phyloP scores from a whole-genome alignment of 495 filamentous ascomycete genomes.

The Jackrogersella multiformis region DNA sequence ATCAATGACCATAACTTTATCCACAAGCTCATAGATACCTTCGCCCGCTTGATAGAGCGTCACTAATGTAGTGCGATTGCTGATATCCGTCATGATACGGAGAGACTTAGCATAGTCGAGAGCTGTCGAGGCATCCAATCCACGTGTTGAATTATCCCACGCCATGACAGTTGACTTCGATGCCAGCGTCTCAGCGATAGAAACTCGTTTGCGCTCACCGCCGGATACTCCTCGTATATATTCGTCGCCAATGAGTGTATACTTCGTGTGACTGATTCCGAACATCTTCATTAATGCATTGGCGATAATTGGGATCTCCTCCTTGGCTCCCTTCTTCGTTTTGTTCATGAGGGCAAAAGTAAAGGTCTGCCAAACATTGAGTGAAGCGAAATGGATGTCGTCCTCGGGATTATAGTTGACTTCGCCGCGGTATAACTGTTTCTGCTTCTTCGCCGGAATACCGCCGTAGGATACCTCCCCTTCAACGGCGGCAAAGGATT shows the following conservation, averaged over 20 bases:
- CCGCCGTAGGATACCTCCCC: conserved; percentile 82
- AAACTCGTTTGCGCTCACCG: conserved; percentile 67
- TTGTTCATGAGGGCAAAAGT: conserved; percentile 86
- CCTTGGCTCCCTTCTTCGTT: conserved; percentile 75
- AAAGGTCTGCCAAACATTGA: conserved; percentile 83
- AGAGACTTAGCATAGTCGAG: conserved; percentile 81
- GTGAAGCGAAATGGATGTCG: conserved; percentile 77
- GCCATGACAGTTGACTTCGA: conserved; percentile 61
- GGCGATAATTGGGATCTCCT: conserved; percentile 73
- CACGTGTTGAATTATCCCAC: conserved; percentile 81
- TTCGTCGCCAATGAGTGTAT: conserved; percentile 87
- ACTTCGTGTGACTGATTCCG: conserved; percentile 80
- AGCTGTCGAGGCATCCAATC: conserved; percentile 80
- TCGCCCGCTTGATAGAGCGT: conserved; percentile 88
- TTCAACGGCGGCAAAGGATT: conserved; percentile 69
- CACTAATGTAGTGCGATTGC: conserved; percentile 80
- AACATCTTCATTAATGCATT: conserved; percentile 79
- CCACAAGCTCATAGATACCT: conserved; percentile 83
- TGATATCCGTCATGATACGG: conserved; percentile 84
- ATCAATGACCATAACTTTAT: conserved; percentile 74
- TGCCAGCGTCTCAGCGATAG: conserved; percentile 62
- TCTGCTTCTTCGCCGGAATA: conserved; percentile 73
- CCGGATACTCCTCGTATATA: conserved; percentile 79
- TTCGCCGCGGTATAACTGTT: conserved; percentile 77
- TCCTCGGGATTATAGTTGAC: conserved; percentile 87